Conservation (phyloP, 2,329 filamentous ascomycete species). For the Periglandula ipomoeae region DNA sequence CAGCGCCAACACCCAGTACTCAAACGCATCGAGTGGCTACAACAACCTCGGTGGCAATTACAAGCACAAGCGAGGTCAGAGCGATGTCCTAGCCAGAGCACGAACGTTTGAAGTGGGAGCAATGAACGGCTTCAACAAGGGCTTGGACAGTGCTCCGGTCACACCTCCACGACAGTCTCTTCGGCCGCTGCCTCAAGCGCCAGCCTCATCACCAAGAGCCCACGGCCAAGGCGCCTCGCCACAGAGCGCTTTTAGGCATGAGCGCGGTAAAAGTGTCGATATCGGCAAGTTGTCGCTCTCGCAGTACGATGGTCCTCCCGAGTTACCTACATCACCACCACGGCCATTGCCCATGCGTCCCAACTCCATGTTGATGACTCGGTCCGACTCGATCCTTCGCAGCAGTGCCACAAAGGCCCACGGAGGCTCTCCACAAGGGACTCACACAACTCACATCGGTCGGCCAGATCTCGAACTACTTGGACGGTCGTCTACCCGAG, state of each 20-base stretch:
- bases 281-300: slow-evolving; percentile 45
- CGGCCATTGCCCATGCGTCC: slow-evolving; percentile 37
- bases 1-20: slow-evolving; percentile 54
- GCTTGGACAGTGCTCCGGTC: slow-evolving; percentile 58
- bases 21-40: slow-evolving; percentile 57
- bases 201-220: slow-evolving; percentile 37
- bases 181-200: slow-evolving; percentile 61
- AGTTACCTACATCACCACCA: slow-evolving; percentile 33
- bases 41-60: slow-evolving; percentile 31
- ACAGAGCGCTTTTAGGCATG: slow-evolving; percentile 26
- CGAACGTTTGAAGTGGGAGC: slow-evolving; percentile 35
- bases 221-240: slow-evolving; percentile 20
- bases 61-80: slow-evolving; percentile 63
- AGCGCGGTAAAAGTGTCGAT: slow-evolving; percentile 57
- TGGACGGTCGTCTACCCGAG: slow-evolving; percentile 80
- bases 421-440: slow-evolving; percentile 22
- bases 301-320: slow-evolving; percentile 29
- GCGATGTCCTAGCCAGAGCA: slow-evolving; percentile 54
- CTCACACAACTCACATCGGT: slow-evolving; percentile 37
- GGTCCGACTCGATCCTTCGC: slow-evolving; percentile 43
- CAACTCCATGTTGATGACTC: slow-evolving; percentile 52
- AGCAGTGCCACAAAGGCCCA: slow-evolving; percentile 23
- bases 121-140: slow-evolving; percentile 32
- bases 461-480: slow-evolving; percentile 71
- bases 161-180: slow-evolving; percentile 68